Conservation (phyloP, 192 early-diverging fungal genomes). For the Entomortierella beljakovae region DNA sequence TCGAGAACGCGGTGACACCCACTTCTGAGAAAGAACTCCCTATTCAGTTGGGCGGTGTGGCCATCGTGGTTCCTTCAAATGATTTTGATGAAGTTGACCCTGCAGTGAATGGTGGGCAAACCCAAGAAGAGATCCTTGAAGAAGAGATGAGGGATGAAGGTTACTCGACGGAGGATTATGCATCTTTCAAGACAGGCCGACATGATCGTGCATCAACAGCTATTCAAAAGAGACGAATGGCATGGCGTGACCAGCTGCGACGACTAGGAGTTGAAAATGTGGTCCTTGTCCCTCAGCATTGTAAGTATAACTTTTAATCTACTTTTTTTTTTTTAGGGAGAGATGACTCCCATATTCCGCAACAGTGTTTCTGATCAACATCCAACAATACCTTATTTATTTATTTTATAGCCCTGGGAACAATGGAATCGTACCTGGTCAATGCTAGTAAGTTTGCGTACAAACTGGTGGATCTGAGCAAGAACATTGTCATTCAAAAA, state of each 20-base stretch:
- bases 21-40: constrained; percentile 22
- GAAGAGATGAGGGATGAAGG: constrained; percentile 44
- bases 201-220: constrained; percentile 37
- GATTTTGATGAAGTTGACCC: constrained; percentile 41
- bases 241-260: constrained; percentile 45
- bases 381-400: background rate
- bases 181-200: constrained; percentile 45
- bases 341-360: background rate
- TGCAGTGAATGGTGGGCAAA: constrained; percentile 7
- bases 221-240: constrained; percentile 35
- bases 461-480: constrained; percentile 36
- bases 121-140: constrained; percentile 16
- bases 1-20: constrained; percentile 41
- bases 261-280: constrained; percentile 49
- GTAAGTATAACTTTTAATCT: constrained; percentile 9
- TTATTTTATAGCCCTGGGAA: constrained; percentile 27
- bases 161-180: constrained; percentile 53
- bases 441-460: constrained; percentile 44
- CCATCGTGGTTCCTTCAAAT: constrained; percentile 46
- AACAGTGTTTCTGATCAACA: background rate
- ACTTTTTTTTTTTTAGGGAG: background rate
- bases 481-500: constrained; percentile 22
- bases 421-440: constrained; percentile 41
- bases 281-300: constrained; percentile 41
- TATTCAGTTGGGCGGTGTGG: constrained; percentile 37